phyloP scores from a whole-genome alignment of 345 rosid species.

The Ceriops decandra region DNA sequence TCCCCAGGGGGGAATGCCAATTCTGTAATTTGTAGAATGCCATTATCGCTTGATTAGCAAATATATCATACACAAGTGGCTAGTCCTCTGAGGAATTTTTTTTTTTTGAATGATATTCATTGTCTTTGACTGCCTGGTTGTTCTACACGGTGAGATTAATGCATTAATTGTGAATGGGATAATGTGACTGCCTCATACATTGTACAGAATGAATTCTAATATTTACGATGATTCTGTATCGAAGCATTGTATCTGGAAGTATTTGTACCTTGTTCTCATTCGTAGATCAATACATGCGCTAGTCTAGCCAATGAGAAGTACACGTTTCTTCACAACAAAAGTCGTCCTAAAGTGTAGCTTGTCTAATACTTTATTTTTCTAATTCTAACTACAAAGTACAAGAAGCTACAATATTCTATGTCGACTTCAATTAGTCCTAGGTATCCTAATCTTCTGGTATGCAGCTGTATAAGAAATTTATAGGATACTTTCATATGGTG shows the following conservation, averaged over 20 bases:
- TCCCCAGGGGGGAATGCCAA: too few relatives aligned
- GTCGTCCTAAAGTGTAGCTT: constrained; percentile 28
- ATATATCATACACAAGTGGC: not conserved
- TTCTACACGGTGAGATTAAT: too few relatives aligned
- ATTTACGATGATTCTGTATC: too few relatives aligned
- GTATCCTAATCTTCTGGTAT: constrained; percentile 40
- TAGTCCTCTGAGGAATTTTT: not conserved
- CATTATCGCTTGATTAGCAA: not conserved
- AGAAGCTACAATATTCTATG: constrained; percentile 49
- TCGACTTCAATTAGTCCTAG: constrained; percentile 31
- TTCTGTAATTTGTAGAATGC: not conserved
- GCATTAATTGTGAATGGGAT: not conserved
- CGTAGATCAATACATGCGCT: constrained; percentile 12
- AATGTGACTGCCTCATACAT: not conserved
- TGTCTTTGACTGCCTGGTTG: not conserved
- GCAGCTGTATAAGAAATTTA: constrained; percentile 39
- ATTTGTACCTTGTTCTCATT: constrained; percentile 9
- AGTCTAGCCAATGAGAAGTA: constrained; percentile 20
- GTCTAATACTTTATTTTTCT: constrained; percentile 46
- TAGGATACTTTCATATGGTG: constrained; percentile 33
- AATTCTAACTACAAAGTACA: constrained; percentile 41
- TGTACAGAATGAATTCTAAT: not conserved
- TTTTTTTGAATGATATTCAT: not conserved
- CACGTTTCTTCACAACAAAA: constrained; percentile 22
- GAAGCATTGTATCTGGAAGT: not conserved